Evolutionary conservation across 805 yeast species (phyloP), one percentile per base, ranked within the genome.

Genomic region (Dipodascus albidus): DNA sequence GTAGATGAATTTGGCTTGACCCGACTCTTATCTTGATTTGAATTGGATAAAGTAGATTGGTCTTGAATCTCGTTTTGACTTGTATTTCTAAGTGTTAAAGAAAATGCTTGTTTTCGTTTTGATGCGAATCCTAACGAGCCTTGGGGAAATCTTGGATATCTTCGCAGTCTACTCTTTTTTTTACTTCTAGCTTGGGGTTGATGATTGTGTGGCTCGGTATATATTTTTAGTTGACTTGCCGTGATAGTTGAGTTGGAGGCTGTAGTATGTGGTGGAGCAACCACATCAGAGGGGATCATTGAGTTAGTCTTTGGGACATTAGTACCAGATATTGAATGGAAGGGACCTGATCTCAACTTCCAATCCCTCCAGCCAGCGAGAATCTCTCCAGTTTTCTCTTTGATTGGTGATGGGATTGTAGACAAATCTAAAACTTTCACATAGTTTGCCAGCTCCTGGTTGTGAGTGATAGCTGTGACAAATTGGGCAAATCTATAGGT

Each of bases 351-450:
- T 57, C 87, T 76, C 61, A 76, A 83, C 62, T 87, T 84, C 95
- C 96, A 88, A 65, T 88, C 96, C 64, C 96, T 75, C 96, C 96
- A 88, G 8, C 91, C 84, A 0, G 96, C 96, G 51, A 77, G 67
- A 1, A 82, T 76, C 47, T 67, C 65, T 52, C 52, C 44, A 58
- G 57, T 51, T 20, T 51, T 6, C 20, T 38, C 44, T 38, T 17
- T 14, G 20, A 38, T 3, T 6, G 17, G 44, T 38, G 44, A 14
- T 3, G 44, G 44, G n/a, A 76, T 54, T 2, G 63, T 65, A 0
- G 90, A 81, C 22, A 88, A 64, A 62, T 88, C 87, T 47, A 88
- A 62, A 0, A 60, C 56, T 57, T 74, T 74, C 1, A 88, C 85
- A 55, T 74, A 72, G 22, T 63, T 61, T 0, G 90, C 89, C 52